Base-by-base conservation (phyloP, 208 protist genomes). In the Naegleria gruberi region DNA sequence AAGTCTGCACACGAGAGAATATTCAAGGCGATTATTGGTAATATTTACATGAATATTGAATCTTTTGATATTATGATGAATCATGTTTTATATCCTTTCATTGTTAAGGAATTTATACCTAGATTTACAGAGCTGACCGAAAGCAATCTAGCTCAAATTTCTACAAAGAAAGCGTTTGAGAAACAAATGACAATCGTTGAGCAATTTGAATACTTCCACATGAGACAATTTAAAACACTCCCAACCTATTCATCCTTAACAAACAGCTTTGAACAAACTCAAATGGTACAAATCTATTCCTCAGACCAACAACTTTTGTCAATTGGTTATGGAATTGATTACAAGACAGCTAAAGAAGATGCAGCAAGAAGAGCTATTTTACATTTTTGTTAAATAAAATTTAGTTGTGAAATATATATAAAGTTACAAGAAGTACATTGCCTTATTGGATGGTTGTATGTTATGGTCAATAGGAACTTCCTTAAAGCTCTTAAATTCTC, bases 401-500 rank as follows among this genome's bases (percentile, higher is more conserved):
- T 1, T 30, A 55, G 46, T 5, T 55, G 46, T 19, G 5, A 55
- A 15, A 19, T 15, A 55, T 30, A 65, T 23, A 65, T 30, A 1
- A 19, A 1, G 2, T 65, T 65, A 65, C 51, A 65, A 65, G 51
- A 65, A 65, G 51, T 65, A 65, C 51, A 65, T 65, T 3, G 51
- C 51, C 51, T 65, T 65, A 65, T 65, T 65, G 12, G 51, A 65
- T 65, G 51, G 51, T 65, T 65, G 51, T 10, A 65, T 65, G 12
- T 65, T 65, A 23, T 65, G 51, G 51, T 65, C 51, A 65, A 65
- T 65, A 41, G 96, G 97, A n/a, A 96, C 97, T 2, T 94, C 97
- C 34, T 97, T 94, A 91, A 99, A 99, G 40, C 98, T 97, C 65
- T 96, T 96, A 91, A 97, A 98, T 17, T 96, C 90, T 17, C 90